A percentile compares a stretch with the other conserved stretches of the same genome.
Conservation (phyloP, 176 grass and related monocot species). For the Pontederia paniculata region DNA sequence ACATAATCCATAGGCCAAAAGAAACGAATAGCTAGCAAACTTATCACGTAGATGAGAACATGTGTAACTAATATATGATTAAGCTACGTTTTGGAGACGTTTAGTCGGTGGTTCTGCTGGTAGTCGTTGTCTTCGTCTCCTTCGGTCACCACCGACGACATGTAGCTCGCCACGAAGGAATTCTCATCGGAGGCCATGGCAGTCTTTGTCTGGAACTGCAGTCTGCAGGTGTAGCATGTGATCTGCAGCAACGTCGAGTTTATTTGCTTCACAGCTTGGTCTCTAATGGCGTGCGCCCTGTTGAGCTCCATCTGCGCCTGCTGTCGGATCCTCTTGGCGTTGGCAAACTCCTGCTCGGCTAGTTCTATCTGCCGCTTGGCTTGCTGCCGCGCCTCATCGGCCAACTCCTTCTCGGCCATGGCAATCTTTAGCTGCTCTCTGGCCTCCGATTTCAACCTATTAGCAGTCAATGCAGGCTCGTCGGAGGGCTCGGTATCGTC, state of each 20-base stretch:
- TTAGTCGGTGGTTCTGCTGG: neutral
- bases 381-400: slow-evolving; percentile 5
- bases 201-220: slow-evolving; percentile 5
- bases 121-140: slow-evolving; percentile 9
- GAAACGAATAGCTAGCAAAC: too few relatives aligned
- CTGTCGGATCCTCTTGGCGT: slow-evolving; percentile 9
- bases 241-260: slow-evolving; percentile 5
- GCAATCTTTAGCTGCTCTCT: slow-evolving; percentile 6
- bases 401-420: slow-evolving; percentile 8
- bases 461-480: neutral
- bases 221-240: slow-evolving; percentile 13
- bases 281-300: slow-evolving; percentile 1
- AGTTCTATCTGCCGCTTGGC: slow-evolving; percentile 9
- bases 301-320: slow-evolving; percentile 14
- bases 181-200: neutral
- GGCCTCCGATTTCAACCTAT: neutral
- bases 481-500: neutral
- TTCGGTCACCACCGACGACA: slow-evolving; percentile 23
- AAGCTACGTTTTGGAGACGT: neutral
- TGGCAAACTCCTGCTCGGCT: slow-evolving; percentile 14
- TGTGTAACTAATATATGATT: neutral
- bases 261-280: slow-evolving; percentile 13
- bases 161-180: slow-evolving; percentile 15
- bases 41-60: neutral
- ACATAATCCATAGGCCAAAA: too few relatives aligned